phyloP scores from a whole-genome alignment of 441 rosid genomes.

The Erodium trifolium region DNA sequence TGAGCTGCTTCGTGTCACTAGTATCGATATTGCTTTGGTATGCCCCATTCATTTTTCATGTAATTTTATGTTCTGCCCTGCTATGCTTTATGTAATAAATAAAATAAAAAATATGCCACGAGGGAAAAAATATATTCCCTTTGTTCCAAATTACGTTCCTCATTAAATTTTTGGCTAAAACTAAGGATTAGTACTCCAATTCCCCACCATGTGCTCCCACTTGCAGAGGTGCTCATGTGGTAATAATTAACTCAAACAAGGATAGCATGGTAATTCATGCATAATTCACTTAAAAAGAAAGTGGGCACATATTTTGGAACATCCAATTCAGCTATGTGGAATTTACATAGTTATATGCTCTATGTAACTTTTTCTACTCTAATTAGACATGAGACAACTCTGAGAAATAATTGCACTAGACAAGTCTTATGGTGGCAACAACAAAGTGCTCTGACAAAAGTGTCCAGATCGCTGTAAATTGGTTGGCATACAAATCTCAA shows the following conservation, averaged over 20 bases:
- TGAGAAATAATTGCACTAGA: not conserved
- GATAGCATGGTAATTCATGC: not conserved
- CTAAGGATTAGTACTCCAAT: conserved; percentile 2
- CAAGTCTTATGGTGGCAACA: not conserved
- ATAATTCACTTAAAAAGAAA: conserved; percentile 2
- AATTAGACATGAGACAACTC: not conserved
- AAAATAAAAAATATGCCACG: not conserved
- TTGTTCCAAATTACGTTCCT: not conserved
- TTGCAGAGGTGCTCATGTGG: not conserved
- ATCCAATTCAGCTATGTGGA: not conserved
- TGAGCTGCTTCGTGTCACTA: conserved; percentile 97
- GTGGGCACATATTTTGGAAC: not conserved
- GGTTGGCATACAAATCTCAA: not conserved
- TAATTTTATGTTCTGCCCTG: conserved; percentile 10
- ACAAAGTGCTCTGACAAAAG: not conserved
- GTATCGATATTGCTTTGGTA: conserved; percentile 98
- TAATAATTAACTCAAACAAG: not conserved
- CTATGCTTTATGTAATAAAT: conserved; percentile 16
- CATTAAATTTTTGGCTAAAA: not conserved
- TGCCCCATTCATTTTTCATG: not conserved
- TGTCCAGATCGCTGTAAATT: not conserved
- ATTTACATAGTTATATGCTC: not conserved
- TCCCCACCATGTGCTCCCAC: not conserved
- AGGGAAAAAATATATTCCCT: not conserved
- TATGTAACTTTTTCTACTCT: not conserved